Evolutionary conservation across 495 filamentous ascomycete species (phyloP), one percentile per base, ranked within the genome.

Genomic region (Penicillium verhagenii): DNA sequence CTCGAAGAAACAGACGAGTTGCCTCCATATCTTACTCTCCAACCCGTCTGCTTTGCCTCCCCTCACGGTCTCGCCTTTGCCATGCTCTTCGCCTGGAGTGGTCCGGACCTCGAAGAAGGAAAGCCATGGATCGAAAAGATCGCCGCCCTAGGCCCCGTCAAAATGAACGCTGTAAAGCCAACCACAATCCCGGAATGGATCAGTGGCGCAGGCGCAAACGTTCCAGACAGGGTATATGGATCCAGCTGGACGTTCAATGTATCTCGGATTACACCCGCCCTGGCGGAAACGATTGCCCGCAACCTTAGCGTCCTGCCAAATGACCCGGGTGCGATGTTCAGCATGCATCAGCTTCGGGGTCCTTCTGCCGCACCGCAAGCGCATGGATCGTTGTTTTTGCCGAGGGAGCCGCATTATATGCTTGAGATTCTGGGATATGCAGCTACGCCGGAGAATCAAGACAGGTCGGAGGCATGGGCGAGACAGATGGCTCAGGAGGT

Each of bases 391-490:
- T 60, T 74, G 0, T 75, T 76, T 53, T 58, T 28, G 9, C 19
- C 62, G 5, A 58, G 72, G 9, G 61, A 72, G 33, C 63, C 66
- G 14, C 74, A 78, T 58, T 70, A 65, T 50, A 64, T 75, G 68
- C 18, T 75, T 0, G 74, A 76, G 60, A 59, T 75, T 24, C 26
- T 72, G 28, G 65, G 52, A 0, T 60, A 39, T 33, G 49, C 29
- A 6, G 49, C 20, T 6, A 29, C 13, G 14, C 13, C 28, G 21
- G 53, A 57, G 21, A 39, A 23, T 3, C 19, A 28, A 16, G 54
- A 46, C 9, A 45, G 44, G 13, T 43, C 55, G 5, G 44, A 61
- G 43, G n/a, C 50, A 8, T 76, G 73, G 74, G 73, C 60, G 0
- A 19, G 6, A 8, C 21, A 47, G 19, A 18, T 63, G 21, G n/a